Base-by-base conservation (phyloP, 2,329 filamentous ascomycete species). In the Chaetothyriales sp. region DNA sequence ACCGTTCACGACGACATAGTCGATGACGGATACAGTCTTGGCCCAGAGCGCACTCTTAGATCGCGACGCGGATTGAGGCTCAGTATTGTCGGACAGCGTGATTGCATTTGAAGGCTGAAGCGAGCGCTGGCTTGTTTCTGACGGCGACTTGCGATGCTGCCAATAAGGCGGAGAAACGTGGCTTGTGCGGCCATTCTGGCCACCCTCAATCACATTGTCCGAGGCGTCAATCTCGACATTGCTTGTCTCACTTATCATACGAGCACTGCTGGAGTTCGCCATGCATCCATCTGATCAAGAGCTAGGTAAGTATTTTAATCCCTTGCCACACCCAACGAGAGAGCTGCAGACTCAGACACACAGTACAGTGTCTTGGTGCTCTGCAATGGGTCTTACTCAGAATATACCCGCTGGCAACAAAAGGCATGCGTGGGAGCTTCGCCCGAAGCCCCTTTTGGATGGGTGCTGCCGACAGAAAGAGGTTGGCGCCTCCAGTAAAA, bases 31-130 rank as follows among this genome's bases (percentile, higher is more conserved):
- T 43, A 82, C 80, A 51, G 74, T 74, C 49, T 73, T 75, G 7
- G 81, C 81, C 80, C 81, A 85, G 51, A 82, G 71, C 0, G 76
- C 73, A 43, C 74, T 73, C 60, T 73, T 77, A 18, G 75, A 74
- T 59, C 80, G 76, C 43, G 74, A 75, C 44, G 70, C 66, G 4
- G 70, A 69, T 55, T 80, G 77, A 43, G 57, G 52, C 49, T 77
- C 73, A 20, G 80, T 82, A 63, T 83, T 78, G 63, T 85, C 81
- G 60, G 83, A 78, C 20, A 85, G 72, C 2, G 70, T 73, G 56
- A 85, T 85, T 40, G 70, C 68, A 19, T 68, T 64, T 2, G 69
- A 69, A n/a, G 60, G 63, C n/a, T 63, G 64, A 9, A 67, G 49
- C 1, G 69, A 70, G 6, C 57, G 60, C 37, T 70, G 64, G 6